Evolutionary conservation across 164 flowering plant genomes (phyloP), one percentile per base, ranked within the genome.

Genomic region (Macadamia tetraphylla): DNA sequence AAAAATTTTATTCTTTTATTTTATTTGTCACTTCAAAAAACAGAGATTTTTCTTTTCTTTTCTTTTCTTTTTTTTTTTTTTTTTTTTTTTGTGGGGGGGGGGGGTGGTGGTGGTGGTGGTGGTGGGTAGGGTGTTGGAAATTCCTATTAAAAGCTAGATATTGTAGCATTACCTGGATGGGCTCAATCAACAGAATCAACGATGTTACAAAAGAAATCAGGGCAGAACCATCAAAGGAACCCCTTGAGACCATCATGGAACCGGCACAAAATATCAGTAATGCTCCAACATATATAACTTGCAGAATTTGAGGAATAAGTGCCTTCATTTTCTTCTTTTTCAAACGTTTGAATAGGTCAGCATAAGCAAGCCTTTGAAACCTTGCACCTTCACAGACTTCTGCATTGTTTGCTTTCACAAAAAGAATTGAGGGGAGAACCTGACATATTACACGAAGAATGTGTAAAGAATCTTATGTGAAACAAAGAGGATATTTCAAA

Each of bases 241-340:
- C 89, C 44, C 83, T 71, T 60, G 92, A 80, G 74, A 88, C 63
- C 73, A 80, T 69, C 77, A 87, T 44, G 1, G 90, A 87, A 58
- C 88, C 90, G 65, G 68, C 75, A 72, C 75, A 83, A 62, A 92
- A 69, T 43, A 77, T 53, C 65, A 78, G 75, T 56, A 95, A 66
- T 4, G 76, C 70, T 64, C 89, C 96, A 63, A 87, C 79, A 75
- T 83, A 91, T 43, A 86, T 77, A 65, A 77, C 70, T 69, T 88
- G 96, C 55, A 87, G 76, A 58, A 91, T 75, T 67, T 86, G 96
- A 35, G 99, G 99, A 73, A 91, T 83, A 12, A 92, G 79, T 31
- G 87, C 86, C 76, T 92, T 95, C 96, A 92, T 83, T 79, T 81
- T 93, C 82, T 81, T 95, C 86, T 91, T 95, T 62, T 76, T 73